phyloP scores from a whole-genome alignment of 192 early-diverging fungal genomes.

The Backusella liffmaniae region DNA sequence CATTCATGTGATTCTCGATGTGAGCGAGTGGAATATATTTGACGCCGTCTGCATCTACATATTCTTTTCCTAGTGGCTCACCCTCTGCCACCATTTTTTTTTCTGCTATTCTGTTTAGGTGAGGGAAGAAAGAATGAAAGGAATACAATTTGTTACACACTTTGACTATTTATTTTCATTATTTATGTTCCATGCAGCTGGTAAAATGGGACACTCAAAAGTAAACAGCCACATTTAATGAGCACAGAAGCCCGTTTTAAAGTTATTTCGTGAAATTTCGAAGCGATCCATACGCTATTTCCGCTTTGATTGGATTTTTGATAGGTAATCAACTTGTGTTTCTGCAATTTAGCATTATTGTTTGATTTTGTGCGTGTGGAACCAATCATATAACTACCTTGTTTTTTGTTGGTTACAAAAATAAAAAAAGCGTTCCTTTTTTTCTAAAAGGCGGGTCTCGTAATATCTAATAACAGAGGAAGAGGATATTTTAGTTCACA shows the following conservation, averaged over 20 bases:
- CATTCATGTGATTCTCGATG: slow-evolving; percentile 24
- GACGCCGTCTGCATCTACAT: not conserved
- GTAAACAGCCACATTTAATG: no score
- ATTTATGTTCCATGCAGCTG: no score
- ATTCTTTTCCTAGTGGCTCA: not conserved
- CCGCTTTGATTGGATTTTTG: not conserved
- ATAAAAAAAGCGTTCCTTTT: not conserved
- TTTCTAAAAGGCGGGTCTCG: not conserved
- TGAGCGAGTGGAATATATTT: not conserved
- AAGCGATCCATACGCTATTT: not conserved
- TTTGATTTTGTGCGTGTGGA: not conserved
- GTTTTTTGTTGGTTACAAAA: no score
- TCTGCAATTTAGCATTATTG: not conserved
- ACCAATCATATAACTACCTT: not conserved
- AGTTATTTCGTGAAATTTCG: not conserved
- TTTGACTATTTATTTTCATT: no score
- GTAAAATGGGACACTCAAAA: no score
- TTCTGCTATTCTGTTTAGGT: not conserved
- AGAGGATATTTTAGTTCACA: not conserved
- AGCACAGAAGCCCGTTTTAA: not conserved
- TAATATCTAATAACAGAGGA: not conserved
- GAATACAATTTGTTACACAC: not conserved
- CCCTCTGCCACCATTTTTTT: not conserved
- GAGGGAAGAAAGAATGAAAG: not conserved
- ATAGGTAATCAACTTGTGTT: not conserved